Percentiles rank a stretch among this genome's conserved stretches.
phyloP scores from a whole-genome alignment of 108 stramenopile species.

The Skeletonema menzelii region DNA sequence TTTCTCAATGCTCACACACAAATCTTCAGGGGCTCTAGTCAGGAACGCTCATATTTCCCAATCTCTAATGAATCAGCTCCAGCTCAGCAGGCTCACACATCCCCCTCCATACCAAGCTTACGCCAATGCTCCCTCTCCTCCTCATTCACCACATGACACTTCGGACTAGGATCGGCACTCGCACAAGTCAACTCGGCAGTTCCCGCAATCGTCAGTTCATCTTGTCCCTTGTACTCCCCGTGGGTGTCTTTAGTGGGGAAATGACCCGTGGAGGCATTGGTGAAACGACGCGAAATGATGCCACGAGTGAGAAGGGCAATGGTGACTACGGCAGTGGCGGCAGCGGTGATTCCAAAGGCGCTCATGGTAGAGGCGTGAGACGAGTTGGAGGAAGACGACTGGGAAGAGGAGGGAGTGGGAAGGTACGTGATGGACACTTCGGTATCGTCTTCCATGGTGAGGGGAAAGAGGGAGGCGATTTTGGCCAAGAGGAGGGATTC shows the following conservation, averaged over 20 bases:
- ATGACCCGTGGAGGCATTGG: not conserved
- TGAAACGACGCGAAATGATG: not conserved
- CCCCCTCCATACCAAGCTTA: not conserved
- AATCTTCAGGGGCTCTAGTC: too few species aligned
- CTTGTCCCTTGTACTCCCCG: not conserved
- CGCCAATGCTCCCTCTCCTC: slow-evolving; percentile 15
- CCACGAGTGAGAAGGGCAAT: not conserved
- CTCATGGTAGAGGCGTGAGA: not conserved
- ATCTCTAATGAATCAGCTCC: too few species aligned
- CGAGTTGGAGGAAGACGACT: too few species aligned
- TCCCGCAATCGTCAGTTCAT: not conserved
- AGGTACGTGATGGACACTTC: not conserved
- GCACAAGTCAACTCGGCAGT: not conserved
- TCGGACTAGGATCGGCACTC: not conserved
- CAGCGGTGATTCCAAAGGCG: not conserved
- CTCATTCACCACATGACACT: slow-evolving; percentile 23
- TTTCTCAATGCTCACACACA: not conserved
- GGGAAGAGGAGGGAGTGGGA: not conserved
- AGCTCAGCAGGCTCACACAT: too few species aligned
- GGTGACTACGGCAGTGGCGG: not conserved
- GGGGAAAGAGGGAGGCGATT: slow-evolving; percentile 1
- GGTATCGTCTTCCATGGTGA: not conserved
- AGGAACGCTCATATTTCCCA: too few species aligned
- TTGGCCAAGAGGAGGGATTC: not conserved
- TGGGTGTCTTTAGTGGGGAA: not conserved